These are phyloP conservation scores for Blastocladiella britannica DNA, from an alignment of 192 early-diverging fungal genomes.

Conservation along the genomic window DNA sequence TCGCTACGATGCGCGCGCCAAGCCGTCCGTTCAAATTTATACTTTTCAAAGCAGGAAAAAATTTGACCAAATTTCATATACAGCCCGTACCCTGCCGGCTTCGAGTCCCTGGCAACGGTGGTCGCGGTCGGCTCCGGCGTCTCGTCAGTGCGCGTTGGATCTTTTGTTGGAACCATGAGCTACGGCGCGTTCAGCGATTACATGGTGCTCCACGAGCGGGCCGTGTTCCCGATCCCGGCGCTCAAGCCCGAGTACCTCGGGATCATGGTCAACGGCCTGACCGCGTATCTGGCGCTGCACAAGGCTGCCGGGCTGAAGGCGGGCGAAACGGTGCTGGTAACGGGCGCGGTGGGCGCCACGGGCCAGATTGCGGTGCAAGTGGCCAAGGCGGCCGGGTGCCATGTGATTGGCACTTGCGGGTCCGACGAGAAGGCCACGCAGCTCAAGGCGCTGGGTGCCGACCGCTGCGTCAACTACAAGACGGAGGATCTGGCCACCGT, in stretches of 20 bases:
- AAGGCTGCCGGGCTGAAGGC: constrained; percentile 18
- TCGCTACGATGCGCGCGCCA: constrained; percentile 22
- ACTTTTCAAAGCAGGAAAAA: not conserved
- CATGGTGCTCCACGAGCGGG: constrained; percentile 9
- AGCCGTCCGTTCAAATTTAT: constrained; percentile 18
- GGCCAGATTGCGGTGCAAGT: constrained; percentile 40
- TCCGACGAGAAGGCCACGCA: constrained; percentile 22
- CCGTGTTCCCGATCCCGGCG: constrained; percentile 16
- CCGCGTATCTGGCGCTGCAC: constrained; percentile 27
- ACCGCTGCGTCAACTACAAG: constrained; percentile 36
- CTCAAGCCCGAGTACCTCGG: constrained; percentile 14
- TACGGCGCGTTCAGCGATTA: constrained; percentile 31
- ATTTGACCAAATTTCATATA: not conserved
- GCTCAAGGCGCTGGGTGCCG: constrained; percentile 29
- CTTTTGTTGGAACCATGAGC: constrained; percentile 17
- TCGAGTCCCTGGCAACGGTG: constrained; percentile 31
- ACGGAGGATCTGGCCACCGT: constrained; percentile 24
- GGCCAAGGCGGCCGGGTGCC: constrained; percentile 32
- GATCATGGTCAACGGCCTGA: constrained; percentile 27
- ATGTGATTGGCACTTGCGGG: constrained; percentile 36
- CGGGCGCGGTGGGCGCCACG: constrained; percentile 36
- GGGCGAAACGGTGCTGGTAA: constrained; percentile 32
- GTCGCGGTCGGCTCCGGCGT: constrained; percentile 20
- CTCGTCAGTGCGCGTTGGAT: constrained; percentile 9
- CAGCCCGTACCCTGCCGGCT: constrained; percentile 35